A percentile compares a stretch with the other conserved stretches of the same genome.
Conservation (phyloP, 768 basidiomycete species). For the Hirschioporus abietinus region DNA sequence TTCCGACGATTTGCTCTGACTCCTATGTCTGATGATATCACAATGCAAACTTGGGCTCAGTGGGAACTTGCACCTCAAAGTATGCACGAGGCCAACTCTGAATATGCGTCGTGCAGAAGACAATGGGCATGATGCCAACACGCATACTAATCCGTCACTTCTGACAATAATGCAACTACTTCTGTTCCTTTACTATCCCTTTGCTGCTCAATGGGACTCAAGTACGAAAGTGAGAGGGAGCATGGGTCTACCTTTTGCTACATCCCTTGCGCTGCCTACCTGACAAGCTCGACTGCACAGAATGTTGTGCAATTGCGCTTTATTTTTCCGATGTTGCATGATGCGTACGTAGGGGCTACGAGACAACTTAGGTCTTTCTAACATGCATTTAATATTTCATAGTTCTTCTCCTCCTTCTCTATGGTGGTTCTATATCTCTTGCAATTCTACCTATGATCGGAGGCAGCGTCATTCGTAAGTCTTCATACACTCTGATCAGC, state of each 20-base stretch:
- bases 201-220: not conserved
- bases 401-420: slow-evolving; percentile 7
- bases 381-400: not conserved
- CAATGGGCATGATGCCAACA: not conserved
- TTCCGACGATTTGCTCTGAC: not conserved
- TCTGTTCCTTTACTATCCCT: not conserved
- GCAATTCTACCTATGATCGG: not conserved
- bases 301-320: not conserved
- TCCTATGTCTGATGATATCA: not conserved
- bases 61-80: not conserved
- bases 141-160: not conserved
- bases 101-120: slow-evolving; percentile 1
- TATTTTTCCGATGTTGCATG: not conserved
- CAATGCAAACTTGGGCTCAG: not conserved
- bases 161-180: not conserved
- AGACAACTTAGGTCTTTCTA: not conserved
- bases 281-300: not conserved
- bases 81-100: not conserved
- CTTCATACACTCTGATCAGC: not conserved
- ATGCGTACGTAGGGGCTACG: not conserved
- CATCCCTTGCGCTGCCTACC: not conserved
- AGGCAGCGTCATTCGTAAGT: not conserved
- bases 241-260: not conserved
- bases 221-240: not conserved
- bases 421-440: not conserved